Percentiles rank a stretch among this genome's conserved stretches.
These are phyloP conservation scores for Fusarium nygamai DNA, from an alignment of 2,329 filamentous ascomycete species.

Conservation along the genomic window DNA sequence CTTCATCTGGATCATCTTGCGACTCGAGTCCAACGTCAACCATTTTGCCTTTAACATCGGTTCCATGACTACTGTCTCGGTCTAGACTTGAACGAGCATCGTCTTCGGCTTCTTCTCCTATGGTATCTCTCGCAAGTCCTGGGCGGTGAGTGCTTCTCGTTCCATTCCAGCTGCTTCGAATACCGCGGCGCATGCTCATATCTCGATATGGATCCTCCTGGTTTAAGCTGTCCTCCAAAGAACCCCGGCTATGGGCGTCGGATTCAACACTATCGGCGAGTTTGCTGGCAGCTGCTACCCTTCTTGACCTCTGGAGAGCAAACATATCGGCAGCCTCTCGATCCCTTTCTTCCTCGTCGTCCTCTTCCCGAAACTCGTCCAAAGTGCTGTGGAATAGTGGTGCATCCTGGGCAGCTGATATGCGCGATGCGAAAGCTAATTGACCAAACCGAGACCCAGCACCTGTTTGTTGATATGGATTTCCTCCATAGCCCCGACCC, in stretches of 20 bases:
- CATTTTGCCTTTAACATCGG: constrained; percentile 70
- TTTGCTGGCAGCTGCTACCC: constrained; percentile 85
- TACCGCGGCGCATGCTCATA: constrained; percentile 60
- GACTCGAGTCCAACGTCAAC: constrained; percentile 88
- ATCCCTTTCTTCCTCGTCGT: constrained; percentile 91
- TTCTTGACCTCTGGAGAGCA: constrained; percentile 87
- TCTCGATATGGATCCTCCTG: constrained; percentile 55
- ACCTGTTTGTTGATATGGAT: constrained; percentile 85
- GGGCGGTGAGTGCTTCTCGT: constrained; percentile 54
- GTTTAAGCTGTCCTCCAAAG: constrained; percentile 47
- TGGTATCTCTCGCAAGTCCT: constrained; percentile 41
- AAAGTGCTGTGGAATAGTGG: constrained; percentile 94
- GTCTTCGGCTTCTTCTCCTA: constrained; percentile 57
- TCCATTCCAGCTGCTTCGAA: constrained; percentile 73
- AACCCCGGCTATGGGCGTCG: constrained; percentile 61
- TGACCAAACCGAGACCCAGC: constrained; percentile 77
- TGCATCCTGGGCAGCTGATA: constrained; percentile 77
- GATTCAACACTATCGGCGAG: constrained; percentile 87
- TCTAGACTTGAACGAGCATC: constrained; percentile 49
- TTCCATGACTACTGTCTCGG: constrained; percentile 43
- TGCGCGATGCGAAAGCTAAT: constrained; percentile 78
- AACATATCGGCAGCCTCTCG: constrained; percentile 94
- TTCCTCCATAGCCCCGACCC: constrained; percentile 63
- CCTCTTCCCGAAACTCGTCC: constrained; percentile 91
- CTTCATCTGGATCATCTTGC: constrained; percentile 64